Evolutionary conservation across 1,284 basidiomycete species (phyloP).

Genomic region (Ceratobasidium sp.): DNA sequence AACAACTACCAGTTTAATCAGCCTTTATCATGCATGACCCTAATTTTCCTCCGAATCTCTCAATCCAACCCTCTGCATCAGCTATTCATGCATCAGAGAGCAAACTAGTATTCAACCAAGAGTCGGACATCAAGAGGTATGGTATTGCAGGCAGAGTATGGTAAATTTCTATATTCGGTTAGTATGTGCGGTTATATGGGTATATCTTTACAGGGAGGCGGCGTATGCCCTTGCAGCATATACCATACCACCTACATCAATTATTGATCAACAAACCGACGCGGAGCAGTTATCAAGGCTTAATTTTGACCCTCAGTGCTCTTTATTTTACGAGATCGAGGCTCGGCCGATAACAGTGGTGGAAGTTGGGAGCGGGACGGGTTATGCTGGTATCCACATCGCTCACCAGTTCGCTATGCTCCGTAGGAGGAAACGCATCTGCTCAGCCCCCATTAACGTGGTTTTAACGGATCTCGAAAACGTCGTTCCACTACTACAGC

Average conservation of each 20-base stretch:
- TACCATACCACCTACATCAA: slow-evolving; percentile 51
- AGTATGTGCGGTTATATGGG: not conserved
- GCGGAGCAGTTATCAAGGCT: slow-evolving; percentile 48
- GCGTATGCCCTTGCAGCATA: slow-evolving; percentile 74
- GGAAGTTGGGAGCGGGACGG: slow-evolving; percentile 82
- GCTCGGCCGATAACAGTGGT: slow-evolving; percentile 58
- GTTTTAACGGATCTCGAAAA: slow-evolving; percentile 80
- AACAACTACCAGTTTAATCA: not conserved
- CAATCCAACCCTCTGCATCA: slow-evolving; percentile 30
- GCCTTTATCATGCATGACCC: slow-evolving; percentile 32
- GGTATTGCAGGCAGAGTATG: slow-evolving; percentile 46
- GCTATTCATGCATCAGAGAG: not conserved
- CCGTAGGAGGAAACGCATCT: slow-evolving; percentile 46
- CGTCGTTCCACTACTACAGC: slow-evolving; percentile 72
- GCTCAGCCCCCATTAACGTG: slow-evolving; percentile 59
- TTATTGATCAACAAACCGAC: slow-evolving; percentile 50
- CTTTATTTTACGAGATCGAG: slow-evolving; percentile 53
- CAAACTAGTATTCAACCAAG: slow-evolving; percentile 20
- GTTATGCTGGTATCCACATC: slow-evolving; percentile 70
- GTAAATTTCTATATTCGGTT: slow-evolving; percentile 15
- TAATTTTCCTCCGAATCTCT: slow-evolving; percentile 38
- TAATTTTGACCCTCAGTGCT: slow-evolving; percentile 74
- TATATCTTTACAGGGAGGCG: slow-evolving; percentile 69
- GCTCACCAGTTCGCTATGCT: slow-evolving; percentile 56
- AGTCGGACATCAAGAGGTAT: slow-evolving; percentile 40